Evolutionary conservation across 495 filamentous ascomycete genomes (phyloP), one percentile per base, ranked within the genome.

Genomic region (Xylaria intraflava): DNA sequence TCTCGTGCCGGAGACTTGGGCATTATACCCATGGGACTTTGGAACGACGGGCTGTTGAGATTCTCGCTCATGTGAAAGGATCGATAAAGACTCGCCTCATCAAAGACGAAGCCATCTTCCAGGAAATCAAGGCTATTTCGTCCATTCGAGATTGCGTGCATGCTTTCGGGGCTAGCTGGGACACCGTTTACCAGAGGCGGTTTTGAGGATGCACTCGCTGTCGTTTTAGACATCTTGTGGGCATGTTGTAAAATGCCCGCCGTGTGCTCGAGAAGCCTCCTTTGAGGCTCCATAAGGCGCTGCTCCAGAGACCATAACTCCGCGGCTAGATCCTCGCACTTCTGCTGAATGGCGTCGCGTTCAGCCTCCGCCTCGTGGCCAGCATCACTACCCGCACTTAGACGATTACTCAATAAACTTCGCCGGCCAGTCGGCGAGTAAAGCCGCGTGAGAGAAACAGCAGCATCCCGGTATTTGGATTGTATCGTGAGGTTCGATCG

Each of bases 391-490:
- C 66, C 65, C 20, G 31, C 55, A 55, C 72, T 77, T 27, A 70
- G 65, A 41, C 67, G 72, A 59, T 69, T 74, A 11, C 79, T 78
- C 41, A 83, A 70, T 3, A 83, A 64, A 50, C 82, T 86, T 51
- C 69, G 65, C 59, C 69, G 77, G 45, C 56, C 69, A 35, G 66
- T 58, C 2, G 69, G 69, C 20, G 79, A 80, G 63, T 95, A 86
- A 23, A 98, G 72, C 58, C 87, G 78, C 40, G 82, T 83, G 65
- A 98, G 83, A 14, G 88, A 93, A 53, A 85, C 77, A 10, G 94
- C 91, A 0, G 93, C 94, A 77, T 96, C 92, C 54, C 89, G 84
- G 53, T 96, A 85, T 70, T 96, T 97, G 20, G 83, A 88, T 64
- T 98, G 93, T 42, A 96, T 83, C n/a, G 84, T 82, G 33, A 97